These are phyloP conservation scores for Colletotrichum graminicola DNA, from an alignment of 2,329 filamentous ascomycete genomes.

Conservation along the genomic window DNA sequence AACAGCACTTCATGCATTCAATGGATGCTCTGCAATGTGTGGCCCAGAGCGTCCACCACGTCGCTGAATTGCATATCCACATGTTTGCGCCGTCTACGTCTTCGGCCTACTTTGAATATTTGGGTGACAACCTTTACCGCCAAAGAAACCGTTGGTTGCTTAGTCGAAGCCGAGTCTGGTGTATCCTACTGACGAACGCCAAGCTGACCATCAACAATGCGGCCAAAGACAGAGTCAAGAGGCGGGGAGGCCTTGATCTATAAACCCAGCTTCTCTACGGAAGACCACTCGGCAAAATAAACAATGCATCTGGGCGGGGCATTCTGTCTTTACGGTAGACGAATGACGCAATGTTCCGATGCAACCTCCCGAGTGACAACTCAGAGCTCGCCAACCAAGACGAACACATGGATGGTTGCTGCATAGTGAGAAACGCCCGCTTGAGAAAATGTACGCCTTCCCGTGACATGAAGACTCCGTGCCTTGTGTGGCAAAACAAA, in stretches of 20 bases:
- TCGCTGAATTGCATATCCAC: not conserved
- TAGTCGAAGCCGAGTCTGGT: not conserved
- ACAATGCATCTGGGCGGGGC: slow-evolving; percentile 30
- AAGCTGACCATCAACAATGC: not conserved
- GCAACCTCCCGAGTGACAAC: slow-evolving; percentile 19
- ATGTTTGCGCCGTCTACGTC: not conserved
- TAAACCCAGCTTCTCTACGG: not conserved
- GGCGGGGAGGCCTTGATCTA: not conserved
- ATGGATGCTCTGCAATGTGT: not conserved
- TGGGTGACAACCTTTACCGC: not conserved
- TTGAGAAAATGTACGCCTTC: slow-evolving; percentile 32
- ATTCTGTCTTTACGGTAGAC: slow-evolving; percentile 1
- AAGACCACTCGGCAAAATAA: not conserved
- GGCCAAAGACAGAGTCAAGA: not conserved
- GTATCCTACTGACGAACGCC: not conserved
- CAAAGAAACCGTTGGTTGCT: not conserved
- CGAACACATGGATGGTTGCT: slow-evolving; percentile 4
- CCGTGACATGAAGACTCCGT: slow-evolving; percentile 28
- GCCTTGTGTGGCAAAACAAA: slow-evolving; percentile 37
- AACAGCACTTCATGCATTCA: not conserved
- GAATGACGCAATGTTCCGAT: slow-evolving; percentile 35
- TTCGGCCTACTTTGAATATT: too few species aligned
- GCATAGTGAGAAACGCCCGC: slow-evolving; percentile 13
- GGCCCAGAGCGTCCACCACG: not conserved
- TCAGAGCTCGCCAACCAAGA: slow-evolving; percentile 9